A percentile compares a stretch with the other conserved stretches of the same genome.
Conservation (phyloP, 2,329 filamentous ascomycete genomes). For the Colletotrichum tamarilloi region DNA sequence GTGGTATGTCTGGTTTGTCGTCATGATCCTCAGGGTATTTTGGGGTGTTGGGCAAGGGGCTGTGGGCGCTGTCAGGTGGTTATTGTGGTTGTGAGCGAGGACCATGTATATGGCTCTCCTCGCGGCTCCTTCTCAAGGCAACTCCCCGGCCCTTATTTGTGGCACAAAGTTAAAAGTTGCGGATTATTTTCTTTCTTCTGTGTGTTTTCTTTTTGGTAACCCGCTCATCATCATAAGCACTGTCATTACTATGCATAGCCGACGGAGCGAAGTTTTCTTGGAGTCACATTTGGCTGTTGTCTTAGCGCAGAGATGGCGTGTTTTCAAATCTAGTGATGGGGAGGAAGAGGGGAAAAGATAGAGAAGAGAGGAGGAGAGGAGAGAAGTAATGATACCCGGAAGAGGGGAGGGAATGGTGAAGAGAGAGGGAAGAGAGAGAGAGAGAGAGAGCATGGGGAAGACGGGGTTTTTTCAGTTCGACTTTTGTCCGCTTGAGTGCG, state of each 20-base stretch:
- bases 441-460: neutral
- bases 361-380: neutral
- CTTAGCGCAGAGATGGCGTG: neutral
- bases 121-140: neutral
- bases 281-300: neutral
- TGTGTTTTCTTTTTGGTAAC: neutral
- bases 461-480: neutral
- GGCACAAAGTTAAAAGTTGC: no score
- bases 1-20: conserved; percentile 95
- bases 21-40: conserved; percentile 78
- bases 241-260: conserved; percentile 31
- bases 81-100: conserved; percentile 77
- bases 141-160: no score
- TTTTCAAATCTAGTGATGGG: neutral
- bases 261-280: conserved; percentile 10
- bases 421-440: neutral
- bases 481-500: neutral
- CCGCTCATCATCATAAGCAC: neutral
- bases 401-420: neutral
- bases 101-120: neutral
- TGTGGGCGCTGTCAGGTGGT: conserved; percentile 75
- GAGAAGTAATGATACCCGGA: conserved; percentile 28
- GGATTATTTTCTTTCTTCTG: neutral
- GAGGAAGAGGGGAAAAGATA: neutral
- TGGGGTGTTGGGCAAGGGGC: conserved; percentile 71